Base-by-base conservation (phyloP, 2,329 filamentous ascomycete species). In the Colletotrichum truncatum region DNA sequence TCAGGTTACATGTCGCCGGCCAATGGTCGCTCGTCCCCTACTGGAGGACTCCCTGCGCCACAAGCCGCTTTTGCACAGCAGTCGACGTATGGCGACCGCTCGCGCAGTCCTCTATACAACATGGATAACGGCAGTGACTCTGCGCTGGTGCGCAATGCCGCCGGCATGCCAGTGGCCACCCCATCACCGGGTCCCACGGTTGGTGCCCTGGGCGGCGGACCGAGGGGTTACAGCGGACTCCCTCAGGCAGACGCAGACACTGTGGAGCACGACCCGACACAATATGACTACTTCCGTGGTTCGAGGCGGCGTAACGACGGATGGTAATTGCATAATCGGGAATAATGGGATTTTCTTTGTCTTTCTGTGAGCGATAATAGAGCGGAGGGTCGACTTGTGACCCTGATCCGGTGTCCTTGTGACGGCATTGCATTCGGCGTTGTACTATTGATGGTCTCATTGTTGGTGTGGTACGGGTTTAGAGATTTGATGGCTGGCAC, bases 251-350 rank as follows among this genome's bases (percentile, higher is more conserved):
- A 88, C 59, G 76, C 79, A 8, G 73, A 78, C 21, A 72, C 59
- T n/a, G 30, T 73, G 4, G 53, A 71, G 8, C 73, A 73, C 18
- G 83, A 86, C 41, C 83, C 85, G 8, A 75, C 80, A 69, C 80
- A 82, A 65, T 88, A 88, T 68, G 86, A 88, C 72, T 88, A 88
- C 69, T 88, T 88, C 74, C 80, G 86, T 26, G 78, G 80, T 4
- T 77, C 73, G 18, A 53, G 71, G 54, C 72, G 69, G 53, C 64
- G 68, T n/a, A 80, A 79, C 1, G 74, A 80, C 64, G 78, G 79
- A 6, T 81, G 78, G 79, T 80, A 74, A 70, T 12, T 34, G 43
- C 7, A 12, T 9, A 7, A 21, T 45, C 16, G 49, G 36, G 34
- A 28, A 51, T 51, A 41, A 65, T 48, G 25, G 51, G 30, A 25